Percentiles rank a stretch among this genome's conserved stretches.
phyloP scores from a whole-genome alignment of 2,329 filamentous ascomycete species.

The Xylogone sp. region DNA sequence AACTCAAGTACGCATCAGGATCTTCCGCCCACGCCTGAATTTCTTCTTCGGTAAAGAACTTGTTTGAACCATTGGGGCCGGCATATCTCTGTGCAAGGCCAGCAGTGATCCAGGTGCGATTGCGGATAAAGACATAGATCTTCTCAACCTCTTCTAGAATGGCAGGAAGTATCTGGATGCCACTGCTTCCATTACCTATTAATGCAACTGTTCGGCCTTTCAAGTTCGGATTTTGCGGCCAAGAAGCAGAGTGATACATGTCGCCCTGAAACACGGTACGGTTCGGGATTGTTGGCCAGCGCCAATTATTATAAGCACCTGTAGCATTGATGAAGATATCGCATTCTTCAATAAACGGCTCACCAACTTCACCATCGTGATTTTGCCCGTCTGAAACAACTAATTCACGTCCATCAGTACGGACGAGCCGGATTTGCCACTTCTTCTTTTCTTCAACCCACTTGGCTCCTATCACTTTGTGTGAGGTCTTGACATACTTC shows the following conservation, averaged over 20 bases:
- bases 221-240: slow-evolving; percentile 41
- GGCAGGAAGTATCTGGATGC: slow-evolving; percentile 45
- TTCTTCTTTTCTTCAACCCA: too few relatives aligned
- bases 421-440: too few relatives aligned
- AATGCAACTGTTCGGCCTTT: slow-evolving; percentile 41
- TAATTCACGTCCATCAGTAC: too few relatives aligned
- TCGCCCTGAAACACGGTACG: slow-evolving; percentile 40
- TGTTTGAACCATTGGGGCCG: slow-evolving; percentile 31
- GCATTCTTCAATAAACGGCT: too few relatives aligned
- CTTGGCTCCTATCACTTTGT: too few relatives aligned
- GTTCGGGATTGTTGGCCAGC: slow-evolving; percentile 36
- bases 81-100: too few relatives aligned
- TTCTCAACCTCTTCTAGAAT: slow-evolving; percentile 37
- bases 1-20: slow-evolving; percentile 1
- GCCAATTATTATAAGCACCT: slow-evolving; percentile 21
- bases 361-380: too few relatives aligned
- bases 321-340: slow-evolving; percentile 34
- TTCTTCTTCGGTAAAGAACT: not conserved
- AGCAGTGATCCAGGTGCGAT: slow-evolving; percentile 42
- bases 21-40: not conserved
- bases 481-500: too few relatives aligned
- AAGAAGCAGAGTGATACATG: slow-evolving; percentile 38
- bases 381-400: too few relatives aligned
- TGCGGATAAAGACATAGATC: slow-evolving; percentile 41
- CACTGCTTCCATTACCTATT: slow-evolving; percentile 45